Percentiles rank a stretch among this genome's conserved stretches.
Evolutionary conservation across 495 filamentous ascomycete genomes (phyloP).

Genomic region (Aspergillus funiculosus): DNA sequence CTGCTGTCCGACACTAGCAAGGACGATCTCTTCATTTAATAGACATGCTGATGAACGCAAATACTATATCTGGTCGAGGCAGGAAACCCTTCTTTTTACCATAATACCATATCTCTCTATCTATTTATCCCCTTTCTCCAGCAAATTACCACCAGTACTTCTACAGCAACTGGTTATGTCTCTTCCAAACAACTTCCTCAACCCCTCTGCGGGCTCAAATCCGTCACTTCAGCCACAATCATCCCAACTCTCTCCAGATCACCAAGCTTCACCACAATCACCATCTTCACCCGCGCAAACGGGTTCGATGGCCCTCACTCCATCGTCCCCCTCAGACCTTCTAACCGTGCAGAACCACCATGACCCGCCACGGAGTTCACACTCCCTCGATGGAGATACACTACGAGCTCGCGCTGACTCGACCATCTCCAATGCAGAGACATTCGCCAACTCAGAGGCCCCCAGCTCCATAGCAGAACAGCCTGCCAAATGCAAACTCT

Average conservation of each 20-base stretch:
- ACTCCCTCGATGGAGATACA: constrained; percentile 47
- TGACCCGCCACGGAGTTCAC: constrained; percentile 31
- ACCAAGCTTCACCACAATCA: background rate
- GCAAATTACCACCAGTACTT: background rate
- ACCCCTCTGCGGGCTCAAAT: constrained; percentile 1
- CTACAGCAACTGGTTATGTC: constrained; percentile 2
- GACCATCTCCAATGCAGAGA: constrained; percentile 39
- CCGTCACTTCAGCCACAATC: background rate
- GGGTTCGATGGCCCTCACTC: constrained; percentile 20
- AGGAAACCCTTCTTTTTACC: no score
- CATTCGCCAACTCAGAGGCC: constrained; percentile 37
- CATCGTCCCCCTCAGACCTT: constrained; percentile 18
- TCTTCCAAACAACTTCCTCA: background rate
- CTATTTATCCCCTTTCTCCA: background rate
- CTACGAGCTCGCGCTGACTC: constrained; percentile 44
- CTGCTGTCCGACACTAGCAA: no score
- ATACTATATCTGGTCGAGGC: no score
- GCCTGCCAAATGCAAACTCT: constrained; percentile 23
- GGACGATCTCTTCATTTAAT: no score
- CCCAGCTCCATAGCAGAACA: constrained; percentile 32
- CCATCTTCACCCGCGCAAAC: constrained; percentile 24
- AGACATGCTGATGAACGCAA: no score
- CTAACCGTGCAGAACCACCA: constrained; percentile 30
- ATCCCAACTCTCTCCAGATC: background rate
- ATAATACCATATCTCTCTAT: constrained; percentile 5